A percentile compares a stretch with the other conserved stretches of the same genome.
Evolutionary conservation across 768 basidiomycete species (phyloP).

Genomic region (Phanerodontia chrysosporium): DNA sequence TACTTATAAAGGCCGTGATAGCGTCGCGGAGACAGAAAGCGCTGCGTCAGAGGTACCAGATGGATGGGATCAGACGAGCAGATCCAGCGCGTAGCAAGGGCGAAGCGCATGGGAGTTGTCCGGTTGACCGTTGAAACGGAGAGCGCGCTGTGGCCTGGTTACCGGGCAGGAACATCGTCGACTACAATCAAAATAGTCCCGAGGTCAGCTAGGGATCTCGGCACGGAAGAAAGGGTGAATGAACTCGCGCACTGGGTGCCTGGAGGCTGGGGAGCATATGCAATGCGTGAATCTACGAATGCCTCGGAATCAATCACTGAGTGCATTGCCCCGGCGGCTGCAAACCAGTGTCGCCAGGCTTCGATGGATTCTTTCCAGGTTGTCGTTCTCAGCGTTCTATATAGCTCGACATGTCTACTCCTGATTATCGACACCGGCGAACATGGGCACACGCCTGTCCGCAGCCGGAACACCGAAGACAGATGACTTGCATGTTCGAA

Average conservation of each 20-base stretch:
- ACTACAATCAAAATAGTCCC: not conserved
- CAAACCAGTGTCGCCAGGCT: not conserved
- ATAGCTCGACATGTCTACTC: not conserved
- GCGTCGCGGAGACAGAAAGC: not conserved
- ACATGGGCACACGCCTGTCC: not conserved
- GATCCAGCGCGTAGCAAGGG: not conserved
- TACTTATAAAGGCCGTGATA: slow-evolving; percentile 4
- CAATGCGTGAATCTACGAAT: not conserved
- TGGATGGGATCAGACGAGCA: not conserved
- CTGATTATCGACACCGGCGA: not conserved
- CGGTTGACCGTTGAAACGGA: not conserved
- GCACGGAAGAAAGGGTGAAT: not conserved
- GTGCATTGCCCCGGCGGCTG: not conserved
- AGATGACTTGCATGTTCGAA: not conserved
- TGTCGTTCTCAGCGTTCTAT: not conserved
- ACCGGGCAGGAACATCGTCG: not conserved
- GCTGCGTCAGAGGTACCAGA: slow-evolving; percentile 1
- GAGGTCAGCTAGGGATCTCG: not conserved
- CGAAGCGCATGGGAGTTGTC: not conserved
- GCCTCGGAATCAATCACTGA: not conserved
- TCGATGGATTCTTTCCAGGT: not conserved
- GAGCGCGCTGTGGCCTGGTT: not conserved
- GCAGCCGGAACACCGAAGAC: not conserved
- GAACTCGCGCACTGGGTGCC: not conserved
- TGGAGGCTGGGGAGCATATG: not conserved